A percentile compares a stretch with the other conserved stretches of the same genome.
These are phyloP conservation scores for Pleurotus pulmonarius DNA, from an alignment of 768 basidiomycete genomes.

Conservation along the genomic window DNA sequence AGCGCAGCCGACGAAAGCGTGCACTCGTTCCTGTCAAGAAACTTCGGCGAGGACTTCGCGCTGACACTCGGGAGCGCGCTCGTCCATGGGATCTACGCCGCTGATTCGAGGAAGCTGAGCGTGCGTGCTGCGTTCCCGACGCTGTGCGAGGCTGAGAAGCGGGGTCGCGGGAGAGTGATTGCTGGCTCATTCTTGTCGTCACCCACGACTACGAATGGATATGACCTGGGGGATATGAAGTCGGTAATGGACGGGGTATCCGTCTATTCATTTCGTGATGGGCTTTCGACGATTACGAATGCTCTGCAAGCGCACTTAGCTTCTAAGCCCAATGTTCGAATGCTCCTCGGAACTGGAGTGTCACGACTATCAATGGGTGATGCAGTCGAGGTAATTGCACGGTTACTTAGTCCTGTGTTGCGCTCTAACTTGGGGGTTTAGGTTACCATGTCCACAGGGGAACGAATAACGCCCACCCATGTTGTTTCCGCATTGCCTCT, in stretches of 20 bases:
- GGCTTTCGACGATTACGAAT: constrained; percentile 63
- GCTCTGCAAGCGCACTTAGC: constrained; percentile 48
- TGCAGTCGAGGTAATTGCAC: constrained; percentile 42
- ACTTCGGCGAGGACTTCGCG: constrained; percentile 73
- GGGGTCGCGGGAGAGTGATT: constrained; percentile 68
- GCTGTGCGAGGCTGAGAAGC: constrained; percentile 66
- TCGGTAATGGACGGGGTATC: constrained; percentile 55
- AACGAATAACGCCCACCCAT: constrained; percentile 47
- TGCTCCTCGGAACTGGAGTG: constrained; percentile 43
- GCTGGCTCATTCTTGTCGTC: constrained; percentile 43
- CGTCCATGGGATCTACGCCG: constrained; percentile 91
- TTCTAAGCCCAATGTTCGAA: constrained; percentile 50
- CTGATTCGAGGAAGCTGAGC: constrained; percentile 73
- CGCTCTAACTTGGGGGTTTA: constrained; percentile 3
- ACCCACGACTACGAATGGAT: constrained; percentile 18
- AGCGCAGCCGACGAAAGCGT: constrained; percentile 68
- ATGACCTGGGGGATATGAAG: constrained; percentile 46
- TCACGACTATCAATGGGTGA: constrained; percentile 28
- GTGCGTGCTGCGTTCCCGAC: constrained; percentile 74
- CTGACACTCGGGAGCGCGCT: constrained; percentile 74
- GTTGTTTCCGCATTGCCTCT: constrained; percentile 77
- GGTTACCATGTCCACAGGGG: constrained; percentile 29
- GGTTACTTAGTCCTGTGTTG: constrained; percentile 6
- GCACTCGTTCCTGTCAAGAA: constrained; percentile 68
- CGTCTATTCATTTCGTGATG: constrained; percentile 79